Conservation (phyloP, 73 alveolate genomes). For the Paramecium primaurelia region DNA sequence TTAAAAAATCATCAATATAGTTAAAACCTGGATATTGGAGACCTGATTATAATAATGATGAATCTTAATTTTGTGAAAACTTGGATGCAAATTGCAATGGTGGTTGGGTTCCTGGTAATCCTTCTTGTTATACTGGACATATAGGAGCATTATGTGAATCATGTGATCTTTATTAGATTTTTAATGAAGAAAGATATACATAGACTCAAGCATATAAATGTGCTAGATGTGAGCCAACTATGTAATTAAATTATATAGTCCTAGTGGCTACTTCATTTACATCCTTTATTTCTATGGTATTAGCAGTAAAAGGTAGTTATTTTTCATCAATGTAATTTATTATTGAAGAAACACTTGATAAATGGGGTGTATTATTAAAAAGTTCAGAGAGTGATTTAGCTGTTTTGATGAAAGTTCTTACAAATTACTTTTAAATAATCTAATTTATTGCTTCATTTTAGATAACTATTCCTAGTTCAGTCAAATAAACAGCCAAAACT, state of each 20-base stretch:
- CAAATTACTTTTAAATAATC: conserved; percentile 40
- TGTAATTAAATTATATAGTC: neutral
- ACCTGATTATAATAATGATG: conserved; percentile 39
- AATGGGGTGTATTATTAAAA: neutral
- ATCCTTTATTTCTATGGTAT: conserved; percentile 13
- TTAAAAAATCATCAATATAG: neutral
- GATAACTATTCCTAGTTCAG: neutral
- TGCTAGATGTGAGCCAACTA: conserved; percentile 43
- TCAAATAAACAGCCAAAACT: conserved; percentile 11
- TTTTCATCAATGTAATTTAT: neutral
- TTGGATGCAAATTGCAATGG: conserved; percentile 2
- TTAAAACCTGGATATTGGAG: conserved; percentile 57
- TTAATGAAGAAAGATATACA: conserved; percentile 37
- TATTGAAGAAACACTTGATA: neutral
- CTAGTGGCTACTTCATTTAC: conserved; percentile 23
- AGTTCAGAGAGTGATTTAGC: conserved; percentile 10
- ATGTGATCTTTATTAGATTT: conserved; percentile 36
- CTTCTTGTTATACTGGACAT: conserved; percentile 55
- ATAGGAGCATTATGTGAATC: conserved; percentile 58
- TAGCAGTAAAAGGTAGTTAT: conserved; percentile 53
- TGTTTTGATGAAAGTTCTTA: conserved; percentile 35
- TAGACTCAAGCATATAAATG: conserved; percentile 25
- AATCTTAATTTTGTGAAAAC: neutral
- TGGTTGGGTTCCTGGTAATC: conserved; percentile 57
- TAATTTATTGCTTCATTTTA: conserved; percentile 17